These are phyloP conservation scores for Fusarium torulosum DNA, from an alignment of 2,329 filamentous ascomycete species.

Conservation along the genomic window DNA sequence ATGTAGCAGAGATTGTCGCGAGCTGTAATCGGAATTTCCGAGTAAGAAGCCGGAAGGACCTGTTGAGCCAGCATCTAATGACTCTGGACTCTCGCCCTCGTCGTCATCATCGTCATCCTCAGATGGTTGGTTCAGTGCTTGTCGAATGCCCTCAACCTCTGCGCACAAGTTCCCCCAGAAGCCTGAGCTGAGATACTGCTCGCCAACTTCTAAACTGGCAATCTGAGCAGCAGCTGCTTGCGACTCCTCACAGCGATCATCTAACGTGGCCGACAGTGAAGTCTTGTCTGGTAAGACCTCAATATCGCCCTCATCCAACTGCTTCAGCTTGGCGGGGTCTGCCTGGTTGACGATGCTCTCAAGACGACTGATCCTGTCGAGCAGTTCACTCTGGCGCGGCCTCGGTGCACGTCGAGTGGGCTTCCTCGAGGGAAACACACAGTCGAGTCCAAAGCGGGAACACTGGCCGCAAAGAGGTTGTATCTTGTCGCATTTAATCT, in stretches of 20 bases:
- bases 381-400: conserved; percentile 59
- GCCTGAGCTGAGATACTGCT: conserved; percentile 57
- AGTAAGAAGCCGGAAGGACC: conserved; percentile 48
- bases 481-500: conserved; percentile 70
- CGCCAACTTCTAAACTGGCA: conserved; percentile 39
- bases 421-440: conserved; percentile 60
- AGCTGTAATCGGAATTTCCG: conserved; percentile 45
- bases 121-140: conserved; percentile 59
- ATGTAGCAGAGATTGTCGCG: conserved; percentile 47
- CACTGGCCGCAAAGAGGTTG: conserved; percentile 67
- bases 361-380: conserved; percentile 59
- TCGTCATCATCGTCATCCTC: conserved; percentile 55
- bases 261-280: conserved; percentile 17
- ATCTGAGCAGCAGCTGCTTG: conserved; percentile 34
- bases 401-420: conserved; percentile 57
- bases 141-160: conserved; percentile 60
- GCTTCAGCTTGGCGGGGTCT: conserved; percentile 50
- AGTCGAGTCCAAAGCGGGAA: conserved; percentile 60
- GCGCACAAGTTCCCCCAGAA: conserved; percentile 60
- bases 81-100: conserved; percentile 51
- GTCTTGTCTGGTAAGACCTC: conserved; percentile 4
- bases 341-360: conserved; percentile 61
- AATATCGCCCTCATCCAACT: conserved; percentile 41
- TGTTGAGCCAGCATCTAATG: conserved; percentile 41
- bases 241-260: conserved; percentile 33